Percentiles rank a stretch among this genome's conserved stretches.
Conservation (phyloP, 768 basidiomycete genomes). For the Sarcomyxa edulis region DNA sequence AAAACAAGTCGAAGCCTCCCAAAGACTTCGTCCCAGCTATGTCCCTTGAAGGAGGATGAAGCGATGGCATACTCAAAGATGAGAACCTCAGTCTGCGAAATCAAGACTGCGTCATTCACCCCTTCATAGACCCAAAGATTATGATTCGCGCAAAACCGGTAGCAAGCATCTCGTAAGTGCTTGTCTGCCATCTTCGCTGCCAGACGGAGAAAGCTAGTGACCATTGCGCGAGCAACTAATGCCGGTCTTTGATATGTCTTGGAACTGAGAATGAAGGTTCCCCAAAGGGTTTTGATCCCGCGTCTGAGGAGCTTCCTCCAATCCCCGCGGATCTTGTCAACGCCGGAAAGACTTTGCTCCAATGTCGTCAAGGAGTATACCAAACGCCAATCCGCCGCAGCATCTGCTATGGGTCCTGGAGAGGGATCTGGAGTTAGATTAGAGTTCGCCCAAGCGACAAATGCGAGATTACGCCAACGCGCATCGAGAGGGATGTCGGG, state of each 20-base stretch:
- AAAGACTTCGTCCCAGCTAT: conserved; percentile 23
- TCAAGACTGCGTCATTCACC: conserved; percentile 11
- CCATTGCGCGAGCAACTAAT: conserved; percentile 30
- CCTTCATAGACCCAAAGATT: conserved; percentile 19
- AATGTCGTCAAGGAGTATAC: conserved; percentile 35
- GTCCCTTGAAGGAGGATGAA: conserved; percentile 20
- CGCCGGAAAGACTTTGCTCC: conserved; percentile 22
- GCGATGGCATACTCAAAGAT: conserved; percentile 29
- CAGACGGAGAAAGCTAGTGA: conserved; percentile 40
- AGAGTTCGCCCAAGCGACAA: conserved; percentile 24
- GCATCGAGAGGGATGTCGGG: conserved; percentile 19
- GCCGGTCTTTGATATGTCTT: too few relatives aligned
- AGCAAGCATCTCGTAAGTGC: conserved; percentile 29
- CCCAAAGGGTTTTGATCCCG: too few relatives aligned
- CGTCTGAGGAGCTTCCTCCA: too few relatives aligned
- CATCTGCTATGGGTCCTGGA: not conserved
- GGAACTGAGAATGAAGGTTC: too few relatives aligned
- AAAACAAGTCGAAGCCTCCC: conserved; percentile 19
- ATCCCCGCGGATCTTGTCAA: too few relatives aligned
- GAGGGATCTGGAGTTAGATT: too few relatives aligned
- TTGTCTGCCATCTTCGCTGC: conserved; percentile 32
- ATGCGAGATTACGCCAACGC: conserved; percentile 38
- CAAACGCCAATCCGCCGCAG: conserved; percentile 29
- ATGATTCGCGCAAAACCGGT: conserved; percentile 21
- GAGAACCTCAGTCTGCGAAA: conserved; percentile 24